Conservation (phyloP, 2,329 filamentous ascomycete genomes). For the Diaporthe helianthi region DNA sequence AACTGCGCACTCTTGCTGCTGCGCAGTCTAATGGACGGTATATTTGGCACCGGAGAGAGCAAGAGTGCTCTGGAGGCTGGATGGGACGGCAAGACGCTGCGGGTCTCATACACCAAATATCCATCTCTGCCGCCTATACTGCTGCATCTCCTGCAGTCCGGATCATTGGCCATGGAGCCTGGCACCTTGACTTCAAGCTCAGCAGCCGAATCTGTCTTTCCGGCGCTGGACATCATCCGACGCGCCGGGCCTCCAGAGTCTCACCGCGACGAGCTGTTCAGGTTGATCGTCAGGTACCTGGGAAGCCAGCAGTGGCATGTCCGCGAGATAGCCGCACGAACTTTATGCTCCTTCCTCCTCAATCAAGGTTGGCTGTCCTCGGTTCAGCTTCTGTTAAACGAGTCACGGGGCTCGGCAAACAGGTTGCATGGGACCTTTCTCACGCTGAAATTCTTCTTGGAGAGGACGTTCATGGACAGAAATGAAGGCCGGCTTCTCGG, state of each 20-base stretch:
- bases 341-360: constrained; percentile 69
- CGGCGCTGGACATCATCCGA: constrained; percentile 81
- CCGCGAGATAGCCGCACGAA: constrained; percentile 79
- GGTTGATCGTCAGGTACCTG: constrained; percentile 67
- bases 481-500: constrained; percentile 13
- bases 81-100: constrained; percentile 69
- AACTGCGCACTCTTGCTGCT: constrained; percentile 93
- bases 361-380: constrained; percentile 55
- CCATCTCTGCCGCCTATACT: constrained; percentile 70
- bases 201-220: constrained; percentile 76
- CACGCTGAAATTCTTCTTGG: constrained; percentile 62
- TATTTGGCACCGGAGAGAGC: constrained; percentile 79
- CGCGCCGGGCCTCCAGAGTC: constrained; percentile 71
- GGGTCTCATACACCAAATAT: constrained; percentile 75
- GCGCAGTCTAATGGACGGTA: constrained; percentile 79
- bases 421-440: constrained; percentile 65
- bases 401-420: constrained; percentile 52
- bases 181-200: constrained; percentile 40
- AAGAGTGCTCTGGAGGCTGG: constrained; percentile 67
- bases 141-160: constrained; percentile 64
- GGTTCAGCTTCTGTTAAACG: constrained; percentile 48
- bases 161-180: constrained; percentile 52
- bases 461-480: constrained; percentile 52
- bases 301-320: constrained; percentile 80
- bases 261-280: constrained; percentile 61